Evolutionary conservation across 192 early-diverging fungal genomes (phyloP).

Genomic region (Backusella circina): DNA sequence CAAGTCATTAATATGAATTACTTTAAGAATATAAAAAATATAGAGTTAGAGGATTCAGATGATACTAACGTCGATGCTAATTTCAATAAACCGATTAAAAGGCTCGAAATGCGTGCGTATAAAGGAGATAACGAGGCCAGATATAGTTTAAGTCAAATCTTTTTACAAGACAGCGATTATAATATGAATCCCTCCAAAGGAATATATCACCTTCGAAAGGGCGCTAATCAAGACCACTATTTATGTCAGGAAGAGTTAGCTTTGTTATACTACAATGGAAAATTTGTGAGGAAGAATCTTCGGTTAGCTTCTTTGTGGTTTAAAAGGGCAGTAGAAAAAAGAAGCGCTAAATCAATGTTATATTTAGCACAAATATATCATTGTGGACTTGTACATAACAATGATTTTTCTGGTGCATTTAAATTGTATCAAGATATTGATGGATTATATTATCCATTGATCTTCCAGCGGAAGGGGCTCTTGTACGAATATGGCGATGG

Average conservation of each 20-base stretch:
- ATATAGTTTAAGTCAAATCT: neutral
- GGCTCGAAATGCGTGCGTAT: accelerated
- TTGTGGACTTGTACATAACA: neutral
- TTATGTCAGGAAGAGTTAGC: neutral
- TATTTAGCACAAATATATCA: neutral
- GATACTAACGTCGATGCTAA: neutral
- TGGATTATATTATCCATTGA: neutral
- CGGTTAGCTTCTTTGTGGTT: neutral
- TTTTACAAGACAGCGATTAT: neutral
- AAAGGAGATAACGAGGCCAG: neutral
- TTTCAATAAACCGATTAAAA: neutral
- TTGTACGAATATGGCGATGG: neutral
- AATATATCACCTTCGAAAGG: neutral
- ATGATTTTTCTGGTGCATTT: neutral
- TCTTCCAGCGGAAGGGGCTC: neutral
- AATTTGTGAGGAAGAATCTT: neutral
- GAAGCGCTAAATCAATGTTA: neutral
- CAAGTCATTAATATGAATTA: neutral
- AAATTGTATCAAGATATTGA: neutral
- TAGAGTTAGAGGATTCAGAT: neutral
- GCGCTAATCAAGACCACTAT: neutral
- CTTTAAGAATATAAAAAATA: neutral
- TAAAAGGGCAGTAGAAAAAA: neutral
- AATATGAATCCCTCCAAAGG: neutral
- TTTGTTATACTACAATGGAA: neutral